Percentiles rank a stretch among this genome's conserved stretches.
These are phyloP conservation scores for Candida rishiriensis DNA, from an alignment of 805 yeast genomes.

Conservation along the genomic window DNA sequence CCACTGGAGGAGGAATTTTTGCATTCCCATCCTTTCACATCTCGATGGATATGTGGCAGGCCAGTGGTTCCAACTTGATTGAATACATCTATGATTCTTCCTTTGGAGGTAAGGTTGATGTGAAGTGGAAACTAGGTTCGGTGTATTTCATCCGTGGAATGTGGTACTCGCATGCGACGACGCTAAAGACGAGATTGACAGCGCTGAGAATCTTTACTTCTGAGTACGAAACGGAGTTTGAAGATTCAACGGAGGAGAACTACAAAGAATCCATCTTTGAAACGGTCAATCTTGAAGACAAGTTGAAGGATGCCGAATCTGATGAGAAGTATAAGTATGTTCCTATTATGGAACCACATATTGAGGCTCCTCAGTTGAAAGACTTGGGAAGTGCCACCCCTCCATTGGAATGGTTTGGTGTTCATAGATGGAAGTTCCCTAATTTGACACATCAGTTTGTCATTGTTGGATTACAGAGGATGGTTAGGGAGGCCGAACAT, in stretches of 20 bases:
- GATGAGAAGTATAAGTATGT: conserved; percentile 48
- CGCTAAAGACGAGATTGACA: conserved; percentile 59
- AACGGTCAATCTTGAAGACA: conserved; percentile 34
- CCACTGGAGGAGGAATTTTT: conserved; percentile 77
- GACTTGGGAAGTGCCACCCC: conserved; percentile 98
- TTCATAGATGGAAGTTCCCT: conserved; percentile 83
- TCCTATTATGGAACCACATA: conserved; percentile 70
- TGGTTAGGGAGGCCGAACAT: conserved; percentile 64
- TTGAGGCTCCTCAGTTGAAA: conserved; percentile 83
- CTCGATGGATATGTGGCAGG: conserved; percentile 72
- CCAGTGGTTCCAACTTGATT: conserved; percentile 45
- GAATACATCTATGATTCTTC: conserved; percentile 66
- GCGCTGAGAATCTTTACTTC: conserved; percentile 29
- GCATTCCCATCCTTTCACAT: conserved; percentile 73
- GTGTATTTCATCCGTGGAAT: conserved; percentile 86
- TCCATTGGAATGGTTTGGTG: conserved; percentile 96
- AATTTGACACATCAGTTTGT: conserved; percentile 78
- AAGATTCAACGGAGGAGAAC: conserved; percentile 26
- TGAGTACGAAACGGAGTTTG: conserved; percentile 29
- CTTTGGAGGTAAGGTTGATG: conserved; percentile 87
- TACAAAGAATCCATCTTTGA: conserved; percentile 32
- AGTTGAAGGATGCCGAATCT: conserved; percentile 43
- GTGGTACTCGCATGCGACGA: conserved; percentile 81
- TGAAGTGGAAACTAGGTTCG: conserved; percentile 92
- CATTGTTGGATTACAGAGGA: conserved; percentile 66